A percentile compares a stretch with the other conserved stretches of the same genome.
phyloP scores from a whole-genome alignment of 1,284 basidiomycete species.

The Exobasidium rhododendri region DNA sequence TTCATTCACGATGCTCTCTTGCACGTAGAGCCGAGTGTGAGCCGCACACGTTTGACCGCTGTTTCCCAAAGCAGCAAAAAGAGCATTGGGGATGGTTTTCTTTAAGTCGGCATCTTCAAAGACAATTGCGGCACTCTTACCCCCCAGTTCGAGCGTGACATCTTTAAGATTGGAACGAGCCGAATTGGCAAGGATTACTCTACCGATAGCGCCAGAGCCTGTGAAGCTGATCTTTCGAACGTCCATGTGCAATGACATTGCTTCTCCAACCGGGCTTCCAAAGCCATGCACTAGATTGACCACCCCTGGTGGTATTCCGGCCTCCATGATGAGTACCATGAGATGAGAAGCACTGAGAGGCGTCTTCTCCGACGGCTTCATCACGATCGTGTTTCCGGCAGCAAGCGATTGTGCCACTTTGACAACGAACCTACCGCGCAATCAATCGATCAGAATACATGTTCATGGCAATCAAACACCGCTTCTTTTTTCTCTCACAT shows the following conservation, averaged over 20 bases:
- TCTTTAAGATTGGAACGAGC: conserved; percentile 56
- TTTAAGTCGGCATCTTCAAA: conserved; percentile 86
- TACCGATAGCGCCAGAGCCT: conserved; percentile 3
- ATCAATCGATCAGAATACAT: too few relatives aligned
- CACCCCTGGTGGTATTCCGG: conserved; percentile 14
- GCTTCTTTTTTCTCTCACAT: too few relatives aligned
- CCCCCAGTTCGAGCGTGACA: conserved; percentile 82
- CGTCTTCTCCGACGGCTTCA: conserved; percentile 14
- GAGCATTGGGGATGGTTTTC: conserved; percentile 78
- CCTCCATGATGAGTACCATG: conserved; percentile 2
- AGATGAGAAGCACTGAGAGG: conserved; percentile 4
- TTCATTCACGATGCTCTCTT: conserved; percentile 69
- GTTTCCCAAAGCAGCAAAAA: conserved; percentile 89
- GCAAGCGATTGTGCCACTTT: neutral
- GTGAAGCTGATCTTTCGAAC: conserved; percentile 16
- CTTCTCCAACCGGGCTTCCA: conserved; percentile 4
- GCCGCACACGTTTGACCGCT: conserved; percentile 91
- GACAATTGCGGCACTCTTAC: conserved; percentile 87
- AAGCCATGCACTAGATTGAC: conserved; percentile 14
- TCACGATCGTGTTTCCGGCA: conserved; percentile 18
- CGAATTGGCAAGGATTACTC: conserved; percentile 1
- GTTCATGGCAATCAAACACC: too few relatives aligned
- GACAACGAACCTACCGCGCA: too few relatives aligned
- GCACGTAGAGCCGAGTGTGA: conserved; percentile 82
- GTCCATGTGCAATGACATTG: conserved; percentile 11